Evolutionary conservation across 2,329 filamentous ascomycete species (phyloP).

Genomic region (Didymella glomerata): DNA sequence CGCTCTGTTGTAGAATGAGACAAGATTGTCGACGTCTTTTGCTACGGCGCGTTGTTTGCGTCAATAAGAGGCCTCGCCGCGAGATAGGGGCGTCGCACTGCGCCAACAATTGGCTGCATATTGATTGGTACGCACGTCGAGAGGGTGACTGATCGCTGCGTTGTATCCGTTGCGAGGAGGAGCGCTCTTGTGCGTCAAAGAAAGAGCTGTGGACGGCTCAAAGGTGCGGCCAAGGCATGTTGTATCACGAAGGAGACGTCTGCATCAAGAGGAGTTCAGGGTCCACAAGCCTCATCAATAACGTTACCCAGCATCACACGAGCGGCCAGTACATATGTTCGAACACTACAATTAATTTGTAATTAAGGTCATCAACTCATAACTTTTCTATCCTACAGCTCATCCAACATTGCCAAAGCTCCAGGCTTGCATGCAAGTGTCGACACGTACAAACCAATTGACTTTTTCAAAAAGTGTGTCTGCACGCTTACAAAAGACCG

Average conservation of each 20-base stretch:
- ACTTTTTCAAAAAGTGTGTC: not conserved
- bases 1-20: slow-evolving; percentile 3
- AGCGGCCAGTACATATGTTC: not conserved
- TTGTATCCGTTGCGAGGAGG: too few species aligned
- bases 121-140: too few species aligned
- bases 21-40: not conserved
- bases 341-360: slow-evolving; percentile 16
- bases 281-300: not conserved
- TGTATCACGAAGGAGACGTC: not conserved
- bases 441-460: not conserved
- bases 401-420: slow-evolving; percentile 1
- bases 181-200: too few species aligned
- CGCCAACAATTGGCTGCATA: not conserved
- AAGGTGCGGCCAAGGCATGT: not conserved
- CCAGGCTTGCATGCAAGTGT: slow-evolving; percentile 6
- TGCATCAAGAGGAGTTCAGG: not conserved
- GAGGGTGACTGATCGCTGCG: not conserved
- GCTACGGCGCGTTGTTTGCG: not conserved
- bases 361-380: slow-evolving; percentile 8
- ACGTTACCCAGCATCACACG: not conserved
- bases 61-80: not conserved
- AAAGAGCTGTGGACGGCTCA: too few species aligned
- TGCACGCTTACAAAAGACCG: slow-evolving; percentile 37
- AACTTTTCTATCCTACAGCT: slow-evolving; percentile 1
- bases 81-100: not conserved